These are phyloP conservation scores for Teratosphaeria viscida DNA, from an alignment of 2,329 filamentous ascomycete genomes.

Conservation along the genomic window DNA sequence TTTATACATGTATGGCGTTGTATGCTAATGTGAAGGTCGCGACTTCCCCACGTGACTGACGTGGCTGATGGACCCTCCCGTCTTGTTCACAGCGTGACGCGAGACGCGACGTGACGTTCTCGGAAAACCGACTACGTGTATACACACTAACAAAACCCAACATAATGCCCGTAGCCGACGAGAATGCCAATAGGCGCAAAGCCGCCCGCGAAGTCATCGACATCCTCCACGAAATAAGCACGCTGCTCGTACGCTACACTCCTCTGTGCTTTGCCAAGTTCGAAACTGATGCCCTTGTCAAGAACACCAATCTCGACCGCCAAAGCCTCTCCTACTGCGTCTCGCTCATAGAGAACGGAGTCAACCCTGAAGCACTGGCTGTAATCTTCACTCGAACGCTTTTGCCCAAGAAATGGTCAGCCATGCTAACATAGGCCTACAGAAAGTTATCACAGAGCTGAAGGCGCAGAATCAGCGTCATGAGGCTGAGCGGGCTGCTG, in stretches of 20 bases:
- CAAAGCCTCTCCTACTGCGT: constrained; percentile 90
- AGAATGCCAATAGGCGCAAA: constrained; percentile 48
- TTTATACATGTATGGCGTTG: background rate
- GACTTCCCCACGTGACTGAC: background rate
- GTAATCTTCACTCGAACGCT: constrained; percentile 46
- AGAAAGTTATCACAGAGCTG: constrained; percentile 39
- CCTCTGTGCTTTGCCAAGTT: background rate
- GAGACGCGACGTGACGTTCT: background rate
- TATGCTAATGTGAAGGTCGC: background rate
- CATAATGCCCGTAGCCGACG: background rate
- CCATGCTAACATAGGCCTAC: background rate
- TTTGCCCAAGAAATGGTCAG: background rate
- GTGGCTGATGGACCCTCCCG: background rate
- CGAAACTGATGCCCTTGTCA: background rate
- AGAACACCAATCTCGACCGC: constrained; percentile 92
- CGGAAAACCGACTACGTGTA: background rate
- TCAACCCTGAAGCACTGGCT: constrained; percentile 88
- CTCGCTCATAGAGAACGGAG: constrained; percentile 91
- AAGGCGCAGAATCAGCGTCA: constrained; percentile 29
- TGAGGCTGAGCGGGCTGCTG: constrained; percentile 5
- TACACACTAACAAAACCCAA: too few relatives aligned
- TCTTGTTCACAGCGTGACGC: background rate
- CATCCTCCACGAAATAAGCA: constrained; percentile 65
- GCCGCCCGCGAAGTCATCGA: constrained; percentile 68
- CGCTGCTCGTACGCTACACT: constrained; percentile 59